Conservation (phyloP, 768 basidiomycete species). For the Zangia roseola region DNA sequence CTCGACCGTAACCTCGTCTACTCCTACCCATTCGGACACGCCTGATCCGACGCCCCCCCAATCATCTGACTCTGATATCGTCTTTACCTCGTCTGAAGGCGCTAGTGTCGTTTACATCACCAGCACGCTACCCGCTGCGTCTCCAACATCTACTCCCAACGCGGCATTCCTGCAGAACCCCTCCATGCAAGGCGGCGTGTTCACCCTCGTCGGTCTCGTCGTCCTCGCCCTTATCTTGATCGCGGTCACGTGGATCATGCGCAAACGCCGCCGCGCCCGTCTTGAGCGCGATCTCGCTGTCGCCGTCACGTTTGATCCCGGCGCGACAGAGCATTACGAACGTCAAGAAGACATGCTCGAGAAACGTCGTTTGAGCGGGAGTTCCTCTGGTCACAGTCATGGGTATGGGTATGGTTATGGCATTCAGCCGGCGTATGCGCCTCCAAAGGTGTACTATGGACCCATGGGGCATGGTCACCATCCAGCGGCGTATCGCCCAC, state of each 20-base stretch:
- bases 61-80: constrained; percentile 11
- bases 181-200: constrained; percentile 58
- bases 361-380: constrained; percentile 23
- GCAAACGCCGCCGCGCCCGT: constrained; percentile 45
- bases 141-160: constrained; percentile 21
- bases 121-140: constrained; percentile 27
- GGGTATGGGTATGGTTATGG: constrained; percentile 20
- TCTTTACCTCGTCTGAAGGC: constrained; percentile 26
- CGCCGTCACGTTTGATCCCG: constrained; percentile 54
- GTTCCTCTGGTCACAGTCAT: constrained; percentile 27
- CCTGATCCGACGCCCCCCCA: constrained; percentile 13
- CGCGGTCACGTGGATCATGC: constrained; percentile 45
- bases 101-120: constrained; percentile 31
- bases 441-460: constrained; percentile 20
- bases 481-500: constrained; percentile 6
- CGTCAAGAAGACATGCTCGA: constrained; percentile 16
- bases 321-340: constrained; percentile 27
- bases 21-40: constrained; percentile 9
- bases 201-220: constrained; percentile 49
- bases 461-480: constrained; percentile 24
- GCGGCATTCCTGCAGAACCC: constrained; percentile 62
- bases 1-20: constrained; percentile 12
- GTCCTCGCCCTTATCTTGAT: constrained; percentile 46
- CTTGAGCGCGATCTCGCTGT: constrained; percentile 37
- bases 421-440: constrained; percentile 18